These are phyloP conservation scores for Apiotrichum porosum DNA, from an alignment of 1,284 basidiomycete genomes.

Conservation along the genomic window DNA sequence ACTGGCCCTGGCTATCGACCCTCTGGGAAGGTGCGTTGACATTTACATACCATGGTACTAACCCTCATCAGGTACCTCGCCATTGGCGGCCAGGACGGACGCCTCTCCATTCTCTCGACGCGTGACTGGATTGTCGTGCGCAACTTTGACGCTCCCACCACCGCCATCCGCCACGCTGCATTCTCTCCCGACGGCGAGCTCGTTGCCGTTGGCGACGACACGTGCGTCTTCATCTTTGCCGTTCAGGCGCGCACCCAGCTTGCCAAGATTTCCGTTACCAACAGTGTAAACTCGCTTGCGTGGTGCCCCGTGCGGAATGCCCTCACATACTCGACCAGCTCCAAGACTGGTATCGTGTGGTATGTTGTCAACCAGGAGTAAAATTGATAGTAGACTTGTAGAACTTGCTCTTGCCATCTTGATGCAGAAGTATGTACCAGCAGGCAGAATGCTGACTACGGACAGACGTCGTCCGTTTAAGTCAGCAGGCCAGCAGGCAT, in stretches of 20 bases:
- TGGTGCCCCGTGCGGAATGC: conserved; percentile 37
- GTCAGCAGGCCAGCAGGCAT: no score
- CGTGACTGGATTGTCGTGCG: conserved; percentile 35
- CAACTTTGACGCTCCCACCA: conserved; percentile 34
- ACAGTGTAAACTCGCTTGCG: conserved; percentile 24
- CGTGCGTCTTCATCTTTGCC: conserved; percentile 31
- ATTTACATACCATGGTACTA: background rate
- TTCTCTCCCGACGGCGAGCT: conserved; percentile 41
- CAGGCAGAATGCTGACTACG: no score
- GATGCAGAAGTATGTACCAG: no score
- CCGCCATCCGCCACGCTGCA: conserved; percentile 34
- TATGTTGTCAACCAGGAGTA: conserved; percentile 33
- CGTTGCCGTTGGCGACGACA: conserved; percentile 40
- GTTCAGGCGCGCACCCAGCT: conserved; percentile 26
- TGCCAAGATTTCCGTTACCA: conserved; percentile 25
- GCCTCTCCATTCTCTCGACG: conserved; percentile 34
- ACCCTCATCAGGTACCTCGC: conserved; percentile 25
- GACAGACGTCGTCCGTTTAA: no score
- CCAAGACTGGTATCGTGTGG: conserved; percentile 27
- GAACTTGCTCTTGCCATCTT: no score
- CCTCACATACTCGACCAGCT: conserved; percentile 34
- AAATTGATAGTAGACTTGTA: background rate
- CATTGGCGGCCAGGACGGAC: conserved; percentile 39
- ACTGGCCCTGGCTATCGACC: conserved; percentile 31
- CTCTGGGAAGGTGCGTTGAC: conserved; percentile 21